phyloP scores from a whole-genome alignment of 768 basidiomycete species.

The Lenzites betulinus region DNA sequence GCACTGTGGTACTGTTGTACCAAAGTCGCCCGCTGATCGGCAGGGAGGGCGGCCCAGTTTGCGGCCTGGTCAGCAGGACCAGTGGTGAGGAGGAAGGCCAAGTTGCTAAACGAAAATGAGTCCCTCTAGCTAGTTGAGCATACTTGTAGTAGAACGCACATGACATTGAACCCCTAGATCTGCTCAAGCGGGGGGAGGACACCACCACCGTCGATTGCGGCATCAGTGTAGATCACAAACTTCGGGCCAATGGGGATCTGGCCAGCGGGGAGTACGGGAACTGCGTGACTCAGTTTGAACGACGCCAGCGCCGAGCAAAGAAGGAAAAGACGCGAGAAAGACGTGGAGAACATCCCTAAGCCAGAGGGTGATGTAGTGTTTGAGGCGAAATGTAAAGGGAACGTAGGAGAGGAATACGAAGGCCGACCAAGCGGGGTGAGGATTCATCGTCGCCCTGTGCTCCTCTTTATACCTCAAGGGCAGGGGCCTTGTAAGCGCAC shows the following conservation, averaged over 20 bases:
- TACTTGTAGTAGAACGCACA: neutral
- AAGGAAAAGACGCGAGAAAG: slow-evolving; percentile 3
- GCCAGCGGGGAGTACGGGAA: neutral
- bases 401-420: neutral
- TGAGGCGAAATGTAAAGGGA: neutral
- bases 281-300: neutral
- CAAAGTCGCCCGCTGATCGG: slow-evolving; percentile 40
- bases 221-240: neutral
- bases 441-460: neutral
- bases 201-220: neutral
- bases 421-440: slow-evolving; percentile 1
- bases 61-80: slow-evolving; percentile 47
- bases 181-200: slow-evolving; percentile 3
- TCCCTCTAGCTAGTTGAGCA: too few species aligned
- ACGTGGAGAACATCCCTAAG: slow-evolving; percentile 3
- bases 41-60: slow-evolving; percentile 43
- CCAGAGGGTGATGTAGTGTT: neutral
- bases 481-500: too few species aligned
- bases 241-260: slow-evolving; percentile 2
- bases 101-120: slow-evolving; percentile 28
- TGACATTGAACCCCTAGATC: slow-evolving; percentile 13
- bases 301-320: slow-evolving; percentile 6
- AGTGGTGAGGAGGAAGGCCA: slow-evolving; percentile 44
- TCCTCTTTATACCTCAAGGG: neutral
- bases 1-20: slow-evolving; percentile 51